Evolutionary conservation across 2,329 filamentous ascomycete genomes (phyloP).

Genomic region (Paecilomyces fulvus): DNA sequence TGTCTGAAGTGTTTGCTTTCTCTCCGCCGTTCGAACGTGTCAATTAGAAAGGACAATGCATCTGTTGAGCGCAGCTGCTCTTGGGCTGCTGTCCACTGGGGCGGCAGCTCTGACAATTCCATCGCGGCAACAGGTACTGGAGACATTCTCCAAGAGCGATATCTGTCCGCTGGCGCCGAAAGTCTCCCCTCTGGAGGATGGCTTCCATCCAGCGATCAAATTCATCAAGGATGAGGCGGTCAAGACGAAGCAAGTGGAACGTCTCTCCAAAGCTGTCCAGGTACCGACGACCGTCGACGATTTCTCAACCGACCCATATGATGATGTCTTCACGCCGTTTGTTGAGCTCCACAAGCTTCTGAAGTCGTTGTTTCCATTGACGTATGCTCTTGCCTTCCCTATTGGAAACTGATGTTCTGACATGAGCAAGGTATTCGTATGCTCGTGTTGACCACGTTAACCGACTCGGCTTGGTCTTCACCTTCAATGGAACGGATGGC

Average conservation of each 20-base stretch:
- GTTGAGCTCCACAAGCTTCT: slow-evolving; percentile 46
- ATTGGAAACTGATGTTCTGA: slow-evolving; percentile 22
- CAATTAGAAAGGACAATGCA: not conserved
- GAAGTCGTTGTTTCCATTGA: slow-evolving; percentile 42
- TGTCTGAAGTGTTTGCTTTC: not conserved
- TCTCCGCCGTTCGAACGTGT: too few species aligned
- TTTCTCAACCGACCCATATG: slow-evolving; percentile 39
- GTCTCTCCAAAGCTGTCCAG: slow-evolving; percentile 49
- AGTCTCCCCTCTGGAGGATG: slow-evolving; percentile 17
- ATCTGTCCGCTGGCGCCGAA: slow-evolving; percentile 23
- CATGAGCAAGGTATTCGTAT: slow-evolving; percentile 21
- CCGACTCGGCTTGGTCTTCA: slow-evolving; percentile 54
- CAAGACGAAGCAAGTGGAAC: slow-evolving; percentile 35
- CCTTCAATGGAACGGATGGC: slow-evolving; percentile 45
- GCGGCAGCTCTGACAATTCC: not conserved
- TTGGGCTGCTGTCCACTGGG: not conserved
- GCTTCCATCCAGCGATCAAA: slow-evolving; percentile 17
- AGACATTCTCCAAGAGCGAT: slow-evolving; percentile 3
- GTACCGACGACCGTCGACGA: slow-evolving; percentile 41
- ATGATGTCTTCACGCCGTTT: slow-evolving; percentile 53
- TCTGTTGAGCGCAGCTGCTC: not conserved
- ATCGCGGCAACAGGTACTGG: not conserved
- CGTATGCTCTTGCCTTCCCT: slow-evolving; percentile 23
- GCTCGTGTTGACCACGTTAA: slow-evolving; percentile 50
- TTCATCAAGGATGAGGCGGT: slow-evolving; percentile 22